Base-by-base conservation (phyloP, 2,329 filamentous ascomycete genomes). In the Fusarium citri region DNA sequence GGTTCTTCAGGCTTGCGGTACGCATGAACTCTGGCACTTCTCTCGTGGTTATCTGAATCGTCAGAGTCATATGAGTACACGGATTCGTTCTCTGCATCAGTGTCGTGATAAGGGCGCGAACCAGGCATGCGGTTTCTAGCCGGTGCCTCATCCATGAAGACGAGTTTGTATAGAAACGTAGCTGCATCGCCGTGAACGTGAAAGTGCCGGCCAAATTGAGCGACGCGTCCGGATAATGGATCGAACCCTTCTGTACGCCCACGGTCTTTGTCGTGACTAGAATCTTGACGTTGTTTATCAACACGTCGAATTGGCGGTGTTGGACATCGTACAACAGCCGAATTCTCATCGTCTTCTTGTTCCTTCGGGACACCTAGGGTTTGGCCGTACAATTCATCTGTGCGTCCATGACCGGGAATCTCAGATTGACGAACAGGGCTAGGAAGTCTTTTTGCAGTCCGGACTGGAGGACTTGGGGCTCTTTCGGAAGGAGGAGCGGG, bases 151-250 rank as follows among this genome's bases (percentile, higher is more conserved):
- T 59, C 22, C 9, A 59, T n/a, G 10, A 67, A 70, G 0, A 70
- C 67, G 0, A 70, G 23, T 0, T 64, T 67, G 12, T 70, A 70
- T 1, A 70, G 18, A 4, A 69, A 70, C 6, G 63, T 70, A 4
- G 67, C 67, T 15, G 67, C 67, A 28, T 70, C 67, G 3, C 66
- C 67, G 3, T 46, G 42, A 6, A 60, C 15, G 20, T 66, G 66
- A 10, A 70, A 70, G 7, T 56, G n/a, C 15, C 49, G 57, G 1
- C 62, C 62, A 5, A 66, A 63, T 5, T 67, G 54, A 1, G 63
- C 45, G 6, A 70, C 26, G 1, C 31, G 57, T 0, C 51, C 28
- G 1, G 57, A 31, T 0, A 47, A 16, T 1, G 54, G 47, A 53
- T 69, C 54, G 8, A 43, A 66, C n/a, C n/a, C n/a, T n/a, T n/a